These are phyloP conservation scores for Cenchrus fungigraminus DNA, from an alignment of 176 grass and related monocot species.

Conservation along the genomic window DNA sequence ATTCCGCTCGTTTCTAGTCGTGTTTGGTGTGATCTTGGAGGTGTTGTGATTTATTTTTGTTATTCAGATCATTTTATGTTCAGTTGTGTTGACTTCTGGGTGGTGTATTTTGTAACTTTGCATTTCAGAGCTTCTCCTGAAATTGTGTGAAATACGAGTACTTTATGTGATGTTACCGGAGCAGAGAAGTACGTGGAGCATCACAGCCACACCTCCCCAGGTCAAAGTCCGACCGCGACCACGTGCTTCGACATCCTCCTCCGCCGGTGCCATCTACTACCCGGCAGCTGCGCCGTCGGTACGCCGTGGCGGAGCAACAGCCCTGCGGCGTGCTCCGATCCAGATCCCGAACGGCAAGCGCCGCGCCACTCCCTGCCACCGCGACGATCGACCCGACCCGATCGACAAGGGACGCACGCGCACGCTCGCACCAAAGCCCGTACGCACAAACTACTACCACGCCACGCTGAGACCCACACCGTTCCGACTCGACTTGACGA, in stretches of 20 bases:
- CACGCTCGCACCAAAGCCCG: conserved; percentile 7
- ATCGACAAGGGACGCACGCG: not conserved
- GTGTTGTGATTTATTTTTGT: too few species aligned
- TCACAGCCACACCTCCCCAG: not conserved
- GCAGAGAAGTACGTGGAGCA: too few species aligned
- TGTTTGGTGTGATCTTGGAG: too few species aligned
- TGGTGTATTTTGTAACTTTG: too few species aligned
- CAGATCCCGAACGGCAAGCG: not conserved
- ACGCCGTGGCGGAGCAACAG: not conserved
- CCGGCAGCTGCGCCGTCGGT: not conserved
- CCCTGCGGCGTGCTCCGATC: not conserved
- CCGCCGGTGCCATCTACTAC: not conserved
- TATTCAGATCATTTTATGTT: too few species aligned
- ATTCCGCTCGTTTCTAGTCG: too few species aligned
- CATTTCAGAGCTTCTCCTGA: too few species aligned
- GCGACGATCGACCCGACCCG: conserved; percentile 5
- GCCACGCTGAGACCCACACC: not conserved
- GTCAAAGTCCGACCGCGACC: not conserved
- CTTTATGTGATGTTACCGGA: too few species aligned
- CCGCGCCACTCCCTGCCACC: not conserved
- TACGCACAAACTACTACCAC: not conserved
- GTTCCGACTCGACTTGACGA: conserved; percentile 4
- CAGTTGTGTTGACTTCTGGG: too few species aligned
- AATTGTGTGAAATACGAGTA: too few species aligned
- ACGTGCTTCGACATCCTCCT: conserved; percentile 25